A percentile compares a stretch with the other conserved stretches of the same genome.
These are phyloP conservation scores for Avena atlantica DNA, from an alignment of 176 grass and related monocot species.

Conservation along the genomic window DNA sequence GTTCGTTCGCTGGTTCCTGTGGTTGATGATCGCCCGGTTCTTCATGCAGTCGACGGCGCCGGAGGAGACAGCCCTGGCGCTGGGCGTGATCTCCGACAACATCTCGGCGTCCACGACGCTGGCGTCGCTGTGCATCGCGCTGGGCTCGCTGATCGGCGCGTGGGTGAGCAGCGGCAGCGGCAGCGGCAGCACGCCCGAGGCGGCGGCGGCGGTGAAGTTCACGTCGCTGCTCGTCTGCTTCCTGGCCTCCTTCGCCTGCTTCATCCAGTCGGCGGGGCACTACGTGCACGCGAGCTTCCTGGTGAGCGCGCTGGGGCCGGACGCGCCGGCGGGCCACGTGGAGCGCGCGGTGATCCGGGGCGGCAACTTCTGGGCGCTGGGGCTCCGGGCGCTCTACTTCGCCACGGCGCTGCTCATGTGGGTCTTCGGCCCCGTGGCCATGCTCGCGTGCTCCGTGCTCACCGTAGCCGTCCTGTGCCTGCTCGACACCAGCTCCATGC, in stretches of 20 bases:
- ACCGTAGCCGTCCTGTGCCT: constrained; percentile 61
- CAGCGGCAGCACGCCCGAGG: constrained; percentile 33
- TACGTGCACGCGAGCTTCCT: constrained; percentile 86
- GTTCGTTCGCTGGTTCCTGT: not conserved
- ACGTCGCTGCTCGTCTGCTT: constrained; percentile 72
- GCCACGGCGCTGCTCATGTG: constrained; percentile 83
- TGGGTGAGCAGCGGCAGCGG: constrained; percentile 60
- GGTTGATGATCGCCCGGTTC: not conserved
- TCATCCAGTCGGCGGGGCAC: constrained; percentile 84
- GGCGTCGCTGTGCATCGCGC: constrained; percentile 81
- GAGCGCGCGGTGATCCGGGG: constrained; percentile 69
- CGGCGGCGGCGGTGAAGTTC: constrained; percentile 58
- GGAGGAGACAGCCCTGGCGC: constrained; percentile 55
- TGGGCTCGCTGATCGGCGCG: constrained; percentile 78
- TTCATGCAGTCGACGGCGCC: constrained; percentile 33
- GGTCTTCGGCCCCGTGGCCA: constrained; percentile 76
- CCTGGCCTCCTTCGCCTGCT: constrained; percentile 82
- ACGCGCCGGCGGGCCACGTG: constrained; percentile 64
- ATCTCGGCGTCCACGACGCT: constrained; percentile 80
- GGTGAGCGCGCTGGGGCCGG: constrained; percentile 68
- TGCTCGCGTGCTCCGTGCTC: constrained; percentile 73
- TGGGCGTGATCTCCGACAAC: constrained; percentile 71
- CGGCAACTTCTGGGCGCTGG: constrained; percentile 69
- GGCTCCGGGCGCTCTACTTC: constrained; percentile 76
- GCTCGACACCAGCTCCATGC: constrained; percentile 67